Evolutionary conservation across 1,284 basidiomycete genomes (phyloP).

Genomic region (Coniferiporia sulphurascens): DNA sequence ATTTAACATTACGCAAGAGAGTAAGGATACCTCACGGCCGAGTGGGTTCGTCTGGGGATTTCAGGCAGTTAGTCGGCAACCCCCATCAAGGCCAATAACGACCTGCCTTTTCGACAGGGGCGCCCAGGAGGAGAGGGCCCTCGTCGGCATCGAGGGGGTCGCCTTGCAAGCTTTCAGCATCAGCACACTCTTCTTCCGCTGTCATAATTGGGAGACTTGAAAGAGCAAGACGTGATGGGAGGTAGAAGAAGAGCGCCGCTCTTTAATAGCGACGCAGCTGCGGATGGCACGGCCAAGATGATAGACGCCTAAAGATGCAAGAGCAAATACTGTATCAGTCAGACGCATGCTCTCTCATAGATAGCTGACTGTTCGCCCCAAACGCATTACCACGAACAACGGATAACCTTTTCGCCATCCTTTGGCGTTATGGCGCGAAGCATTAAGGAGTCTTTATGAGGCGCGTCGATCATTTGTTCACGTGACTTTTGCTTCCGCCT

Average conservation of each 20-base stretch:
- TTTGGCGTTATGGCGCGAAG: background rate
- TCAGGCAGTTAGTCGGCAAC: background rate
- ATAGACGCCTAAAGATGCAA: no score
- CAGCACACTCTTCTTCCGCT: background rate
- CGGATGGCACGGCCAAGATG: no score
- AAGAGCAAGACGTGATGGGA: background rate
- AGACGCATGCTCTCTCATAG: no score
- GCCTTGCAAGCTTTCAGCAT: background rate
- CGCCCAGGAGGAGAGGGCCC: background rate
- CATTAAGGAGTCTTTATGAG: background rate
- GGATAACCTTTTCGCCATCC: background rate
- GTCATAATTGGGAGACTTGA: background rate
- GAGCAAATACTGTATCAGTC: no score
- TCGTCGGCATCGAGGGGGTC: background rate
- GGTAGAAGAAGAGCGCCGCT: background rate
- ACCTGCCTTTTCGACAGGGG: constrained; percentile 12
- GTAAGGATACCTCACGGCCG: constrained; percentile 37
- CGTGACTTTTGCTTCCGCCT: no score
- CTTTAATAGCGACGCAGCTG: background rate
- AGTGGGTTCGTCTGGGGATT: constrained; percentile 33
- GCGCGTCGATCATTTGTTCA: background rate
- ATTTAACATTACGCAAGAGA: constrained; percentile 34
- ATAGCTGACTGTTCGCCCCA: no score
- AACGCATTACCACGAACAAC: no score
- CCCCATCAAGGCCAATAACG: background rate